Conservation (phyloP, 1,284 basidiomycete genomes). For the Schizophyllum commune region DNA sequence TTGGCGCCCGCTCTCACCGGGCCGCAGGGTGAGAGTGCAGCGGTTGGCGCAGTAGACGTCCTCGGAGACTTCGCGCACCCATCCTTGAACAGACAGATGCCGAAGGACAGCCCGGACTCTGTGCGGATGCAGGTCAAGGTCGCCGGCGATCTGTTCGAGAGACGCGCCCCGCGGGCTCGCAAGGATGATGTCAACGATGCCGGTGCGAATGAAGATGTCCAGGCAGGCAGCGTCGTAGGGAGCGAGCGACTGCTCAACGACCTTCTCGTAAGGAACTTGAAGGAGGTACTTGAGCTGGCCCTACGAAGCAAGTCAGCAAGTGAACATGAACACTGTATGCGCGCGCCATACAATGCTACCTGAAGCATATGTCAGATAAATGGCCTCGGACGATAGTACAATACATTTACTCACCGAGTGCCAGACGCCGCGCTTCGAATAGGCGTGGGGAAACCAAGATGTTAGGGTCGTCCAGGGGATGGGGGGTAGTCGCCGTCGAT, state of each 20-base stretch:
- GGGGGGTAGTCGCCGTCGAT: slow-evolving; percentile 23
- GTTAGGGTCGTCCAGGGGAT: slow-evolving; percentile 27
- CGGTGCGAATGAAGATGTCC: slow-evolving; percentile 1
- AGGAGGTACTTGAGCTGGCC: slow-evolving; percentile 5
- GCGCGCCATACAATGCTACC: slow-evolving; percentile 20
- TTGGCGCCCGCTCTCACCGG: slow-evolving; percentile 18
- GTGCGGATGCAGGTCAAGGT: neutral
- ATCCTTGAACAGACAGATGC: slow-evolving; percentile 28
- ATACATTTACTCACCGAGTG: slow-evolving; percentile 19
- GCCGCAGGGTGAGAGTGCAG: slow-evolving; percentile 22
- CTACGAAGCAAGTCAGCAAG: neutral
- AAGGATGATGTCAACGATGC: slow-evolving; percentile 18
- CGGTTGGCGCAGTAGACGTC: slow-evolving; percentile 29
- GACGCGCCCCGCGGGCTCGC: slow-evolving; percentile 10
- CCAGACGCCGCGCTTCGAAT: slow-evolving; percentile 25
- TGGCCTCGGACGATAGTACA: neutral
- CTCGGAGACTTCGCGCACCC: slow-evolving; percentile 26
- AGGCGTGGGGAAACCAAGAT: slow-evolving; percentile 26
- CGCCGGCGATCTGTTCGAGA: neutral
- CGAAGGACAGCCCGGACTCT: slow-evolving; percentile 17
- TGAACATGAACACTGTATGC: neutral
- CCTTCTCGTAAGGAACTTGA: slow-evolving; percentile 5
- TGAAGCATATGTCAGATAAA: slow-evolving; percentile 1
- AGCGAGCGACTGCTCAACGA: slow-evolving; percentile 4
- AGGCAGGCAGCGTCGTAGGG: slow-evolving; percentile 4